phyloP scores from a whole-genome alignment of 139 green algal species.

The Coelastrella sp. region DNA sequence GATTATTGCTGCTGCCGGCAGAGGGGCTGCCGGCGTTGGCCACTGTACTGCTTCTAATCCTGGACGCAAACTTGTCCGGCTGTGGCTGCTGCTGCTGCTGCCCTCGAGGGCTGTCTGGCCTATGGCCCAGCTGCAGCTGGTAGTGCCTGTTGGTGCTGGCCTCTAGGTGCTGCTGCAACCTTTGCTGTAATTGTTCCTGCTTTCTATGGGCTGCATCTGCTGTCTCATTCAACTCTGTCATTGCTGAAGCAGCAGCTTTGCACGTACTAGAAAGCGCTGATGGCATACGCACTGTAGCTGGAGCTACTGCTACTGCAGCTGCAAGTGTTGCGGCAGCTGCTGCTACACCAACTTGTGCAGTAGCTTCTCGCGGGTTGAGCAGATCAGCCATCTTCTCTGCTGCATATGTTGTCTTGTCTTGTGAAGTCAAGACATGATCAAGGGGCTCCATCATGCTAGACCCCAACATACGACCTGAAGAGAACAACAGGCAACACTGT shows the following conservation, averaged over 20 bases:
- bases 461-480: conserved; percentile 36
- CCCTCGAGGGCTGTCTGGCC: too few relatives aligned
- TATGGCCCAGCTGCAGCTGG: not conserved
- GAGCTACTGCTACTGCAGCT: not conserved
- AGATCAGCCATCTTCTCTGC: conserved; percentile 38
- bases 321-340: not conserved
- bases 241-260: conserved; percentile 6
- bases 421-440: not conserved
- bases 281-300: not conserved
- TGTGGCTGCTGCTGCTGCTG: conserved; percentile 11
- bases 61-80: not conserved
- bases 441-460: not conserved
- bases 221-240: not conserved
- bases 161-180: conserved; percentile 8
- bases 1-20: conserved; percentile 2
- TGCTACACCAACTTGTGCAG: conserved; percentile 11
- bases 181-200: not conserved
- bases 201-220: not conserved
- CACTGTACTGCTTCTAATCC: not conserved
- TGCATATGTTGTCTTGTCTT: not conserved
- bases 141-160: not conserved
- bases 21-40: not conserved
- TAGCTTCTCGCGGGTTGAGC: conserved; percentile 35
- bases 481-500: too few relatives aligned
- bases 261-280: too few relatives aligned